phyloP scores from a whole-genome alignment of 805 yeast species.

The Scheffersomyces stipitis region DNA sequence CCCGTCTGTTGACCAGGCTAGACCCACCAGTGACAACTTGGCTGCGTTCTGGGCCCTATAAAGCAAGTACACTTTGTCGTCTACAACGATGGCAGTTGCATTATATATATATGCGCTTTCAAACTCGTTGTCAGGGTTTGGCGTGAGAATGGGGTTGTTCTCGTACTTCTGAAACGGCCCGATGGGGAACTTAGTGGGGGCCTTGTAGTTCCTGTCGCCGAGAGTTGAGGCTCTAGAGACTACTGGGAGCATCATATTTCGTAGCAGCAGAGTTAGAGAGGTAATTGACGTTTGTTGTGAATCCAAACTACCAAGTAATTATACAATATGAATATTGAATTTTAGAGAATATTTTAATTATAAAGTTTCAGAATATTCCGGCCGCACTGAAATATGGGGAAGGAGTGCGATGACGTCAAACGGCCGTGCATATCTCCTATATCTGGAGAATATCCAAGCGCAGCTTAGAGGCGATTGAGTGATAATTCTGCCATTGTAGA shows the following conservation, averaged over 20 bases:
- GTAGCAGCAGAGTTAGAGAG: too few species aligned
- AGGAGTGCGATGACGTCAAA: too few species aligned
- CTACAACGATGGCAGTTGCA: conserved; percentile 43
- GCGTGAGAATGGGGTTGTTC: conserved; percentile 38
- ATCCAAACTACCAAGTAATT: too few species aligned
- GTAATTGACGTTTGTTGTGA: too few species aligned
- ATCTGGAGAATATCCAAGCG: too few species aligned
- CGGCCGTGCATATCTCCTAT: too few species aligned
- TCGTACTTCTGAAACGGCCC: conserved; percentile 39
- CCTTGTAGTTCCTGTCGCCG: conserved; percentile 31
- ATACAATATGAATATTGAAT: too few species aligned
- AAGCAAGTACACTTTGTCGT: conserved; percentile 33
- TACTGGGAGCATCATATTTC: conserved; percentile 27
- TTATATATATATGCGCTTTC: conserved; percentile 41
- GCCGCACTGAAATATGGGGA: too few species aligned
- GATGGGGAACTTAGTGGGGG: conserved; percentile 39
- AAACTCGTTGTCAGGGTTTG: conserved; percentile 36
- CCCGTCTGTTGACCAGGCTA: conserved; percentile 44
- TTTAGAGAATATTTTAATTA: too few species aligned
- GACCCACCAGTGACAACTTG: conserved; percentile 34
- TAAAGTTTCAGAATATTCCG: too few species aligned
- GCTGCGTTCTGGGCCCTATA: conserved; percentile 40
- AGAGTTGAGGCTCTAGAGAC: conserved; percentile 24
- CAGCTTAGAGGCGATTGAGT: too few species aligned
- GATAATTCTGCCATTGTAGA: too few species aligned